Base-by-base conservation (phyloP, 805 yeast genomes). In the Yueomyces sinensis region DNA sequence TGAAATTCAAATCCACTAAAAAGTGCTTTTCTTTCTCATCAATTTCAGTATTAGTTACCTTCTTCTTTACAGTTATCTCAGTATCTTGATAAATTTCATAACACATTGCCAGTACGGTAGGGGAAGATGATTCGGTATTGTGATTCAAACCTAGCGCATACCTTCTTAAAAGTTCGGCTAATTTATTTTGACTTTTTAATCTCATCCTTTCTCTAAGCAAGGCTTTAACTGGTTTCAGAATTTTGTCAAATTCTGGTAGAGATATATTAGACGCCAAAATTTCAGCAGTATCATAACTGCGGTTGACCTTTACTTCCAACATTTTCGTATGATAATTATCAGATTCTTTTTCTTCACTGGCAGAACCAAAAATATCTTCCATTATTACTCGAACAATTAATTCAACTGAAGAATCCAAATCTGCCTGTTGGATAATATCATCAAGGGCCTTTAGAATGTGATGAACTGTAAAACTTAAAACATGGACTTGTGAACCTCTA, bases 261-360 rank as follows among this genome's bases (percentile, higher is more conserved):
- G 70, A 62, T 25, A 89, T 69, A 47, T 74, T 73, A 13, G 73
- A 56, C 0, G 94, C 70, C 32, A 89, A 50, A 15, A 84, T 61
- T 57, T 87, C 94, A 19, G 79, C 93, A 4, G 91, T 74, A 45
- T 91, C 97, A 50, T 63, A 81, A 63, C 94, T 79, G 59, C 84
- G 84, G 50, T 82, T 83, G 43, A 74, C 77, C 52, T 84, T 87
- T 25, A 91, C 89, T 62, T 89, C 98, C 46, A 80, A 82, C 75
- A 86, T 82, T 41, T 77, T 75, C 22, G 82, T 76, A 34, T 71
- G 72, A 49, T 91, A 89, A 15, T 86, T 95, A 41, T 86, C 96
- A 4, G 91, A 87, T 43, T 91, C 97, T 52, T 91, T 89, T 49
- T 91, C 97, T 50, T 79, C 80, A 25, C 95, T 94, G 3, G 94